Evolutionary conservation across 805 yeast species (phyloP).

Genomic region (Candida orba): DNA sequence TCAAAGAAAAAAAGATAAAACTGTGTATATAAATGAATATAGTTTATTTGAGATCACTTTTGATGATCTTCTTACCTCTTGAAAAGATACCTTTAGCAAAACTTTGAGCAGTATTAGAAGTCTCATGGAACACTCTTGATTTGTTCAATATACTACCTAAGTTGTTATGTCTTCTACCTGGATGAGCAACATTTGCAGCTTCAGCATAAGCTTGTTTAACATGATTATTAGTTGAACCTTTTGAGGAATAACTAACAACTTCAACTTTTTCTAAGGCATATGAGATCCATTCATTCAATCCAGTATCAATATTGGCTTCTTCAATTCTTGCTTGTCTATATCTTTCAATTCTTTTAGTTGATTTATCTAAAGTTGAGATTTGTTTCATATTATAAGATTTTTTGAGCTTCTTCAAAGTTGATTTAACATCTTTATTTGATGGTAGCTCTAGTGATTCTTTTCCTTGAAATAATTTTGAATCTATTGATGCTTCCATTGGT

Average conservation of each 20-base stretch:
- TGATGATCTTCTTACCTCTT: slow-evolving; percentile 47
- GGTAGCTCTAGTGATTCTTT: slow-evolving; percentile 12
- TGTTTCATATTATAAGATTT: slow-evolving; percentile 31
- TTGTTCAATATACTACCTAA: slow-evolving; percentile 43
- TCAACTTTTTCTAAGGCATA: slow-evolving; percentile 28
- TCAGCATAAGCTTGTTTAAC: slow-evolving; percentile 62
- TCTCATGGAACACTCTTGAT: slow-evolving; percentile 41
- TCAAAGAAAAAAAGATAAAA: too few relatives aligned
- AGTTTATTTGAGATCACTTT: slow-evolving; percentile 12
- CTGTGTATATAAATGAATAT: neutral
- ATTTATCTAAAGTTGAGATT: slow-evolving; percentile 33
- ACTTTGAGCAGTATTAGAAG: slow-evolving; percentile 44
- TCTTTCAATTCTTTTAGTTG: slow-evolving; percentile 34
- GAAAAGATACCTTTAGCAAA: slow-evolving; percentile 49
- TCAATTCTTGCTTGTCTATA: slow-evolving; percentile 36
- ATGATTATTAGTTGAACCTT: slow-evolving; percentile 24
- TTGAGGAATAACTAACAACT: slow-evolving; percentile 20
- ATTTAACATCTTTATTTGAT: too few relatives aligned
- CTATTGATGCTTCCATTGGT: slow-evolving; percentile 7
- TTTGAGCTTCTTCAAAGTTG: neutral
- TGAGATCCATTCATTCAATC: slow-evolving; percentile 49
- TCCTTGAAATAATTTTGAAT: slow-evolving; percentile 8
- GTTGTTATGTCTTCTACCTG: slow-evolving; percentile 31
- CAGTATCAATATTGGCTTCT: slow-evolving; percentile 43
- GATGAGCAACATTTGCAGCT: slow-evolving; percentile 31